A percentile compares a stretch with the other conserved stretches of the same genome.
These are phyloP conservation scores for Knoxdaviesia proteae DNA, from an alignment of 2,329 filamentous ascomycete genomes.

Conservation along the genomic window DNA sequence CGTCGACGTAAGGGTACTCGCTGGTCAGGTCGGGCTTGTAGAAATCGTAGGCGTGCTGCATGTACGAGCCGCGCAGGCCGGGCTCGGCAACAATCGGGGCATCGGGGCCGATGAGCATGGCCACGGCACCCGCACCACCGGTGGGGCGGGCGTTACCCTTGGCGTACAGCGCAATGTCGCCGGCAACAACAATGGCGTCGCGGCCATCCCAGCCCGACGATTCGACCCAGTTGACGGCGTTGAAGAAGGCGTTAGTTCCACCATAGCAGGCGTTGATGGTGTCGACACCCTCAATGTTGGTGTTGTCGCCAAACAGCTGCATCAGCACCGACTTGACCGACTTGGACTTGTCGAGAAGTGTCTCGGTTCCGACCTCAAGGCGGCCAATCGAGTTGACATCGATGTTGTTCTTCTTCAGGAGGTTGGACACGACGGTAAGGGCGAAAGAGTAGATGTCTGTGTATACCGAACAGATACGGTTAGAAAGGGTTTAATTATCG, in stretches of 20 bases:
- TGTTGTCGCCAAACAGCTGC: slow-evolving; percentile 71
- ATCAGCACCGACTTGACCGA: slow-evolving; percentile 76
- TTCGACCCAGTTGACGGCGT: slow-evolving; percentile 69
- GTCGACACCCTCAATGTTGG: slow-evolving; percentile 67
- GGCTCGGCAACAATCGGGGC: slow-evolving; percentile 60
- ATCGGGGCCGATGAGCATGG: slow-evolving; percentile 59
- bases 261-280: slow-evolving; percentile 75
- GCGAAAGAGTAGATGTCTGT: slow-evolving; percentile 74
- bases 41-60: slow-evolving; percentile 74
- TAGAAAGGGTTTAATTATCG: slow-evolving; percentile 4
- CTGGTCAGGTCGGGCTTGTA: slow-evolving; percentile 78
- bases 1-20: slow-evolving; percentile 73
- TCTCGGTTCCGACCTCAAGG: slow-evolving; percentile 72
- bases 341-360: slow-evolving; percentile 74
- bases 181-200: slow-evolving; percentile 59
- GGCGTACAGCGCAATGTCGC: slow-evolving; percentile 70
- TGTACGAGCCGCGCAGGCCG: slow-evolving; percentile 59
- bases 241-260: slow-evolving; percentile 69
- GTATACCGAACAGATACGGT: slow-evolving; percentile 5
- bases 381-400: slow-evolving; percentile 59
- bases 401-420: slow-evolving; percentile 67
- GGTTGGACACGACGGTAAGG: slow-evolving; percentile 56
- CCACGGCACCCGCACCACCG: slow-evolving; percentile 60
- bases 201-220: slow-evolving; percentile 74
- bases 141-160: slow-evolving; percentile 67